These are phyloP conservation scores for Leccinum uliginosum DNA, from an alignment of 768 basidiomycete species.

Conservation along the genomic window DNA sequence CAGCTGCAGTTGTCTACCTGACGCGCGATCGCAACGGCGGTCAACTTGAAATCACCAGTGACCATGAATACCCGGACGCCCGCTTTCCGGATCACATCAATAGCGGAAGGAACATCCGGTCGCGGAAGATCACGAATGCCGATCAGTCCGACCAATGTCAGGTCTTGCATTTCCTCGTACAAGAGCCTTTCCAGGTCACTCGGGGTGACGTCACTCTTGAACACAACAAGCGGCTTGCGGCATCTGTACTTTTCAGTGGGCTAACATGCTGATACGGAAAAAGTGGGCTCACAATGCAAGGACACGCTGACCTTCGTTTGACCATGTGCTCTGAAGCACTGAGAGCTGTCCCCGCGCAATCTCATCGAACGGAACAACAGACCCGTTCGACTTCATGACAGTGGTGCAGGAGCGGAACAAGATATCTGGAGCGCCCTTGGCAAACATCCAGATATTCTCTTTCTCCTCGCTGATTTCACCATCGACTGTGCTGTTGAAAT, in stretches of 20 bases:
- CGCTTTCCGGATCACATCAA: conserved; percentile 44
- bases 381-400: conserved; percentile 31
- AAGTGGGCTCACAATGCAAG: conserved; percentile 36
- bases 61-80: conserved; percentile 56
- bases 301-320: conserved; percentile 50
- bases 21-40: conserved; percentile 48
- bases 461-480: conserved; percentile 1
- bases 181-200: conserved; percentile 36
- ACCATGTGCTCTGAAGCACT: conserved; percentile 38
- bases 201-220: conserved; percentile 18
- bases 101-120: conserved; percentile 43
- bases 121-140: conserved; percentile 61
- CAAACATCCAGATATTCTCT: conserved; percentile 33
- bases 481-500: neutral
- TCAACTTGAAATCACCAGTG: conserved; percentile 53
- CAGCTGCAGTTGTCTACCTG: conserved; percentile 31
- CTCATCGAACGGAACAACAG: conserved; percentile 28
- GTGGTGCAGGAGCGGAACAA: conserved; percentile 38
- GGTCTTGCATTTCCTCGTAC: conserved; percentile 33
- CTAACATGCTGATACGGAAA: neutral
- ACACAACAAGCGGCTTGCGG: conserved; percentile 24
- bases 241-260: conserved; percentile 14
- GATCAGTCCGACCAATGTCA: conserved; percentile 48
- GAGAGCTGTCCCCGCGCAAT: conserved; percentile 20
- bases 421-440: conserved; percentile 60